These are phyloP conservation scores for Intubia oerlemansii DNA, from an alignment of 2,329 filamentous ascomycete genomes.

Conservation along the genomic window DNA sequence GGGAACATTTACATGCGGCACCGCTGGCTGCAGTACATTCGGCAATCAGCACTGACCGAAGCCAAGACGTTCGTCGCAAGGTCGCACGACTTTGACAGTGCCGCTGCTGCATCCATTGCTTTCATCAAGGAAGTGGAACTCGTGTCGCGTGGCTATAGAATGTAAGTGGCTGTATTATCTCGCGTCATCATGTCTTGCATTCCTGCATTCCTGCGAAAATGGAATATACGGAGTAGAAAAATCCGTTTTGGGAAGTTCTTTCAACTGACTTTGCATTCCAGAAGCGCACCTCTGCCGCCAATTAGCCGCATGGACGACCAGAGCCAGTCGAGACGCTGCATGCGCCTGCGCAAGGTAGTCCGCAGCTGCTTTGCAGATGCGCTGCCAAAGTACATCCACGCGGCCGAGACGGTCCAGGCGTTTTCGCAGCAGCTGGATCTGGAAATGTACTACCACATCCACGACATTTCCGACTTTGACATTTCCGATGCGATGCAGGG, in stretches of 20 bases:
- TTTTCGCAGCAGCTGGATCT: slow-evolving; percentile 64
- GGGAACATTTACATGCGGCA: slow-evolving; percentile 55
- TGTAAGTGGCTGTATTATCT: slow-evolving; percentile 30
- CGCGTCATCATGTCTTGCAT: too few relatives aligned
- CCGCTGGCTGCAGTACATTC: slow-evolving; percentile 62
- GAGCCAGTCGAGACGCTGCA: slow-evolving; percentile 57
- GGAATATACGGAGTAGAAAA: too few relatives aligned
- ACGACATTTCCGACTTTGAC: slow-evolving; percentile 56
- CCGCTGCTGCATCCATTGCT: slow-evolving; percentile 52
- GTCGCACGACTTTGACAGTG: slow-evolving; percentile 64
- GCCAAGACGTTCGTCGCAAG: slow-evolving; percentile 48
- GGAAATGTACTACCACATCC: slow-evolving; percentile 83
- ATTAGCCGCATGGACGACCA: slow-evolving; percentile 77
- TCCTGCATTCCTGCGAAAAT: too few relatives aligned
- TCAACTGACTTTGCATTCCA: too few relatives aligned
- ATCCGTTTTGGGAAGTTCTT: too few relatives aligned
- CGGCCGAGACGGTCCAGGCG: slow-evolving; percentile 44
- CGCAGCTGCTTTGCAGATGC: slow-evolving; percentile 46
- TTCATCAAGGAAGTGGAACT: slow-evolving; percentile 91
- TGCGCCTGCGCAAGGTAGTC: slow-evolving; percentile 57
- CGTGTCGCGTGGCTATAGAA: slow-evolving; percentile 71
- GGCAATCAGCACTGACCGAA: slow-evolving; percentile 51
- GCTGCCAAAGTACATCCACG: slow-evolving; percentile 50
- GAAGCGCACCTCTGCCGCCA: slow-evolving; percentile 77
- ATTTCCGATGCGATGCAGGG: slow-evolving; percentile 47